These are phyloP conservation scores for Lentinula aciculospora DNA, from an alignment of 768 basidiomycete genomes.

Conservation along the genomic window DNA sequence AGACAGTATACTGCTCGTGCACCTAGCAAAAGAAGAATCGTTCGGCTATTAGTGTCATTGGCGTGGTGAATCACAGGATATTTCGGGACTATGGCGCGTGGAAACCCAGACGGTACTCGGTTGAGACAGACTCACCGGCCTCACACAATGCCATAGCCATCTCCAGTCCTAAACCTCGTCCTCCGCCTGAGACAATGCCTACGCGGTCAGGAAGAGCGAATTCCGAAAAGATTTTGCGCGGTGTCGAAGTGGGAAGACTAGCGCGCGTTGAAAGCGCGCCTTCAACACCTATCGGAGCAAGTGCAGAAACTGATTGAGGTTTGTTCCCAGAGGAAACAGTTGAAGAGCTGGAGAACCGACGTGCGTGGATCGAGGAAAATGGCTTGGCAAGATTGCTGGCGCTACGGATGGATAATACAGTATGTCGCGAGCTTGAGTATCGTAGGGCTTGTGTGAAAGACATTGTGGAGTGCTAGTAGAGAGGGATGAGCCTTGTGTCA, in stretches of 20 bases:
- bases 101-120: background rate
- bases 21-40: slow-evolving; percentile 32
- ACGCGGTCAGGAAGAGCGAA: slow-evolving; percentile 54
- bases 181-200: slow-evolving; percentile 58
- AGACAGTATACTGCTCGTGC: slow-evolving; percentile 66
- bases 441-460: background rate
- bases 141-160: slow-evolving; percentile 73
- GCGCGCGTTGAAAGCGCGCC: slow-evolving; percentile 45
- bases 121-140: slow-evolving; percentile 22
- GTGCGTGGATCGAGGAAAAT: background rate
- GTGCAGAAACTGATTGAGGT: slow-evolving; percentile 41
- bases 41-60: background rate
- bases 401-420: background rate
- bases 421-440: background rate
- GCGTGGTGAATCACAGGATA: background rate
- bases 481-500: too few species aligned
- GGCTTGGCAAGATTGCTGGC: background rate
- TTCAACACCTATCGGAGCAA: slow-evolving; percentile 57
- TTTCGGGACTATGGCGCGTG: background rate
- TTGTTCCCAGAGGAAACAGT: background rate
- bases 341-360: background rate
- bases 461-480: background rate
- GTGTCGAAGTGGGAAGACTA: slow-evolving; percentile 25
- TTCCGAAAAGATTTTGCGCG: slow-evolving; percentile 48
- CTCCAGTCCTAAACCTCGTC: slow-evolving; percentile 76